Conservation (phyloP, 2,329 filamentous ascomycete species). For the Talaromyces sp. region DNA sequence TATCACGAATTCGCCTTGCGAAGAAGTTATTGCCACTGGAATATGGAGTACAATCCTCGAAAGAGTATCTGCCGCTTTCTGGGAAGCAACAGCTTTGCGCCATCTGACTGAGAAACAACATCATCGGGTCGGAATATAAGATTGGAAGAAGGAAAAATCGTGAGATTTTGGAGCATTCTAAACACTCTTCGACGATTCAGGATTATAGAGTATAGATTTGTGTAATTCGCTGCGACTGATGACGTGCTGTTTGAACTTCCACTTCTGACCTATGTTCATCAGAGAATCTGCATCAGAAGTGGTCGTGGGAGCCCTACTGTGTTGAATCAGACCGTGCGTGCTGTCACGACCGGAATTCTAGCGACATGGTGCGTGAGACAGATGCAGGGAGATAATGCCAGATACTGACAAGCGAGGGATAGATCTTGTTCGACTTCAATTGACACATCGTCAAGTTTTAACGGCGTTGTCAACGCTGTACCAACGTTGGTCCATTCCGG, state of each 20-base stretch:
- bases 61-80: too few relatives aligned
- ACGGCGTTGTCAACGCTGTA: constrained; percentile 32
- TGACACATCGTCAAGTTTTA: constrained; percentile 11
- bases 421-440: background rate
- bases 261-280: background rate
- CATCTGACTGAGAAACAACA: background rate
- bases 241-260: background rate
- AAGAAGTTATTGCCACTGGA: too few relatives aligned
- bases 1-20: too few relatives aligned
- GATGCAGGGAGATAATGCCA: background rate
- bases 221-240: background rate
- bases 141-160: background rate
- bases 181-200: background rate
- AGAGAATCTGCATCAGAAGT: background rate
- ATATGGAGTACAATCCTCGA: too few relatives aligned
- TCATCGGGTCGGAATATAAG: background rate
- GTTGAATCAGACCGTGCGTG: background rate
- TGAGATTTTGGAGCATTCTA: background rate
- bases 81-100: background rate
- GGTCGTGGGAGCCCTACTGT: background rate
- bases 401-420: background rate
- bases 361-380: background rate
- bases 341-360: background rate
- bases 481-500: constrained; percentile 45
- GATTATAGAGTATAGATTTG: background rate